Evolutionary conservation across 2,329 filamentous ascomycete genomes (phyloP), one percentile per base, ranked within the genome.

Genomic region (Pseudocercospora fuligena): DNA sequence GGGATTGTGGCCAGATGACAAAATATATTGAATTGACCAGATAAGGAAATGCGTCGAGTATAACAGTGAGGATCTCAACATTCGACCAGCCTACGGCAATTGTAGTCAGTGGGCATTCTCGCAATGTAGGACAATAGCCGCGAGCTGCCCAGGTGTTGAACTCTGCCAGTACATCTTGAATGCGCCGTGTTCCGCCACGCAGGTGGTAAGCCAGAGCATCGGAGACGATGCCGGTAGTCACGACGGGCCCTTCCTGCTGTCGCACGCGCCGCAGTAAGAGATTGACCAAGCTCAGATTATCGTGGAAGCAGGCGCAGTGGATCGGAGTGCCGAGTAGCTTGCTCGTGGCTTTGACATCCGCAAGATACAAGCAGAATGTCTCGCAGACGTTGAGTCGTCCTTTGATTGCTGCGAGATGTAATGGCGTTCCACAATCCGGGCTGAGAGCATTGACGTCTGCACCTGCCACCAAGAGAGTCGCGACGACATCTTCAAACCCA

Each of bases 321-420:
- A 57, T 57, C 2, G 53, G 53, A 23, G 53, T 57, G 16, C 53
- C 27, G 9, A 57, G 29, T 3, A 57, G 27, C 23, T 29, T n/a
- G 23, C 53, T 57, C 5, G 53, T 57, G 21, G 53, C 53, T 16
- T 16, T 16, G 3, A n/a, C 25, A 33, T 57, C 53, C 1, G 53
- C 27, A 33, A 57, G 53, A 33, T 57, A 27, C 19, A 56, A 16
- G 21, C 53, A 56, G 53, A 56, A 56, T 6, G 16, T 56, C 14
- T 56, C 53, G 14, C 23, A 29, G 5, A 62, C 21, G n/a, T 36
- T 33, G 11, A 33, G 27, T 31, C 60, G 11, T 8, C 47, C 47
- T 23, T 62, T 62, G 29, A 62, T 29, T 4, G 40, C 46, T 8
- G 60, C 60, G 19, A 62, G 60, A 40, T 62, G 60, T 27, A 62